A percentile compares a stretch with the other conserved stretches of the same genome.
Evolutionary conservation across 306 rosid species (phyloP).

Genomic region (Morella rubra): DNA sequence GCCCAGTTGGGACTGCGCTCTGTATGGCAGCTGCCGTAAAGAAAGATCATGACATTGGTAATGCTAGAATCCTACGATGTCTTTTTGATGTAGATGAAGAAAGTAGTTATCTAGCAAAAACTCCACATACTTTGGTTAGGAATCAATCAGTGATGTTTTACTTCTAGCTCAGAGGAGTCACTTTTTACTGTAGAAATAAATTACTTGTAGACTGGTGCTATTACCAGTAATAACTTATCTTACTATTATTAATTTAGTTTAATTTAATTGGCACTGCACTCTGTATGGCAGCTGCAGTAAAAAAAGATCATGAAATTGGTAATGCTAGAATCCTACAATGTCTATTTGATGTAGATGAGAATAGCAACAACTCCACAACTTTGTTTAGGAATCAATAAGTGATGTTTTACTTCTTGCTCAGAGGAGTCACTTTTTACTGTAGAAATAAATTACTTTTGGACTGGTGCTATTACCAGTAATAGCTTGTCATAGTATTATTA

Average conservation of each 20-base stretch:
- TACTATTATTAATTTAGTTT: too few relatives aligned
- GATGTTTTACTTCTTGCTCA: background rate
- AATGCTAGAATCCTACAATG: conserved; percentile 25
- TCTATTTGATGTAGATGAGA: background rate
- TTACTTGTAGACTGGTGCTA: background rate
- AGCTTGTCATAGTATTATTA: background rate
- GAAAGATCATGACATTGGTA: conserved; percentile 95
- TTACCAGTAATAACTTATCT: background rate
- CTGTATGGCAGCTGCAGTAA: conserved; percentile 97
- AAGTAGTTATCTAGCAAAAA: background rate
- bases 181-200: background rate
- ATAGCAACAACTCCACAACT: background rate
- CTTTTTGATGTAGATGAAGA: conserved; percentile 1
- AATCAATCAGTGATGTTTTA: background rate
- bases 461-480: background rate
- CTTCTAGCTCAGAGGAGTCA: background rate
- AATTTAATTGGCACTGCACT: conserved; percentile 71
- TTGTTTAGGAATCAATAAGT: background rate
- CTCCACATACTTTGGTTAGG: background rate
- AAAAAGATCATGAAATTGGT: conserved; percentile 96
- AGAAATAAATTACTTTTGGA: background rate
- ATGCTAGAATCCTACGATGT: conserved; percentile 15
- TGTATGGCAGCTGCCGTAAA: conserved; percentile 98
- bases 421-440: background rate
- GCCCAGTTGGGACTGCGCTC: conserved; percentile 86